A percentile compares a stretch with the other conserved stretches of the same genome.
Conservation (phyloP, 1,284 basidiomycete species). For the Sphaerobolus stellatus region DNA sequence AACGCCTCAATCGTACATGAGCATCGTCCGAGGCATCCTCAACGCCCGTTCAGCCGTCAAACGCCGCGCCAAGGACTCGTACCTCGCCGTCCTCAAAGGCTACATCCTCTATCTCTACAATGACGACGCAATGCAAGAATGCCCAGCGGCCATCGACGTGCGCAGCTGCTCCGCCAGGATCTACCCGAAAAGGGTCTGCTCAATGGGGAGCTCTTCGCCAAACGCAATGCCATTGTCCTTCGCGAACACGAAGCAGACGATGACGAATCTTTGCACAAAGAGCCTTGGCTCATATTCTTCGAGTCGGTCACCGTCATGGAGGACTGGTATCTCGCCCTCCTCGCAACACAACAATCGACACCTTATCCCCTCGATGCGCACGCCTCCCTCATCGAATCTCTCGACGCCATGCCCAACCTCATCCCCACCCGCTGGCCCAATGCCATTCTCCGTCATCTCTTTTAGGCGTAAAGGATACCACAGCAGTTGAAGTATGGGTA, state of each 20-base stretch:
- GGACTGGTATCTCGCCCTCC: slow-evolving; percentile 91
- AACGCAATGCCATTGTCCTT: slow-evolving; percentile 78
- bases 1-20: slow-evolving; percentile 57
- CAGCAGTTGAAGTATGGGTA: slow-evolving; percentile 79
- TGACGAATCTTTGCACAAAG: slow-evolving; percentile 49
- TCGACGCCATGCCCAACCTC: slow-evolving; percentile 92
- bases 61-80: slow-evolving; percentile 80
- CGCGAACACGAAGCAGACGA: slow-evolving; percentile 45
- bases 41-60: slow-evolving; percentile 77
- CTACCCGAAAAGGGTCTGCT: slow-evolving; percentile 62
- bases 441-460: slow-evolving; percentile 87
- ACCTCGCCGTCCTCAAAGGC: slow-evolving; percentile 86
- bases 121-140: slow-evolving; percentile 84
- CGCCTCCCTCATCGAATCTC: slow-evolving; percentile 79
- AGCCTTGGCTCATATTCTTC: slow-evolving; percentile 89
- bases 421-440: slow-evolving; percentile 98
- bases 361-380: slow-evolving; percentile 77
- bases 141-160: slow-evolving; percentile 82
- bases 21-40: slow-evolving; percentile 67
- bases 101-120: slow-evolving; percentile 89
- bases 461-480: slow-evolving; percentile 91
- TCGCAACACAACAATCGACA: slow-evolving; percentile 66
- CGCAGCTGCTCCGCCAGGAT: slow-evolving; percentile 71
- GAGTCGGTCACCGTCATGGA: slow-evolving; percentile 86
- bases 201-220: slow-evolving; percentile 87